Conservation (phyloP, 2,329 filamentous ascomycete species). For the Scleromitrula shiraiana region DNA sequence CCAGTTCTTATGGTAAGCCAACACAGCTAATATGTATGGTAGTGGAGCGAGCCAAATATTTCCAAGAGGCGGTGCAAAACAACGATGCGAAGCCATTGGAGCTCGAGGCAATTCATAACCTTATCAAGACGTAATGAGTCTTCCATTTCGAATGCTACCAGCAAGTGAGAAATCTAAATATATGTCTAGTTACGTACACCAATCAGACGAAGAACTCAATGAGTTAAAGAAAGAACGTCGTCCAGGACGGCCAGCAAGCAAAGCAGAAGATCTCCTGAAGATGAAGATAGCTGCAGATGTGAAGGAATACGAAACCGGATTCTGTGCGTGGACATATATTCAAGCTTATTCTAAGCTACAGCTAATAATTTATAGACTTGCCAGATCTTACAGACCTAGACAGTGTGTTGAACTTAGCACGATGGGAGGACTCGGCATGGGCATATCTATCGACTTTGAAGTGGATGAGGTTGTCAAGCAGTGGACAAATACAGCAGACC, state of each 20-base stretch:
- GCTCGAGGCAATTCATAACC: slow-evolving; percentile 48
- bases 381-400: slow-evolving; percentile 66
- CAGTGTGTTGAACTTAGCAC: slow-evolving; percentile 56
- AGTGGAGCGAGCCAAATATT: slow-evolving; percentile 64
- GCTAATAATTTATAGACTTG: slow-evolving; percentile 41
- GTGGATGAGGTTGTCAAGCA: slow-evolving; percentile 65
- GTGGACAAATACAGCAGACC: slow-evolving; percentile 57
- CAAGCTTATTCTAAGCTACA: not conserved
- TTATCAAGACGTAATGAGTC: slow-evolving; percentile 52
- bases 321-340: slow-evolving; percentile 49
- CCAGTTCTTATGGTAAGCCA: not conserved
- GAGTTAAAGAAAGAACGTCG: slow-evolving; percentile 61
- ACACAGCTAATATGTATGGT: slow-evolving; percentile 15
- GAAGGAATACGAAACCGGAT: slow-evolving; percentile 76
- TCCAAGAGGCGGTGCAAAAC: slow-evolving; percentile 56
- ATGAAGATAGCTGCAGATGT: slow-evolving; percentile 62
- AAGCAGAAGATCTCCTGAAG: slow-evolving; percentile 69
- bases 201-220: slow-evolving; percentile 63
- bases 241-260: slow-evolving; percentile 69
- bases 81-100: slow-evolving; percentile 44
- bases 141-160: no score
- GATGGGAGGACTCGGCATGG: slow-evolving; percentile 87
- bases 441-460: slow-evolving; percentile 65
- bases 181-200: slow-evolving; percentile 48
- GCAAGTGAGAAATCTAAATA: not conserved